A percentile compares a stretch with the other conserved stretches of the same genome.
These are phyloP conservation scores for Saccharomyces jurei DNA, from an alignment of 805 yeast species.

Conservation along the genomic window DNA sequence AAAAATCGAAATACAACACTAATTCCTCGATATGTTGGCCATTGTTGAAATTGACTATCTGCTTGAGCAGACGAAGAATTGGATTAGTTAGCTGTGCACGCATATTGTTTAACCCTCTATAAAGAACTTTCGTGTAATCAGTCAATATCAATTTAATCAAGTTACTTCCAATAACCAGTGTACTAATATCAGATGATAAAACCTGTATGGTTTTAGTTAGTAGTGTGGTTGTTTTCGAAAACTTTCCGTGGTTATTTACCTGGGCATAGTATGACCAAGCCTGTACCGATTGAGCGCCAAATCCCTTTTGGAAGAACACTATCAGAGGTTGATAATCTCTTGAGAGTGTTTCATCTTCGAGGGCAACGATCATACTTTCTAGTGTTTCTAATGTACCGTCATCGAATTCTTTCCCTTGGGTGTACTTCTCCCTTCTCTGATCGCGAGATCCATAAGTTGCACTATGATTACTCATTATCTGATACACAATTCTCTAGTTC, in stretches of 20 bases:
- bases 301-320: constrained; percentile 31
- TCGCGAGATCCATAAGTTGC: neutral
- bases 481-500: neutral
- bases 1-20: constrained; percentile 58
- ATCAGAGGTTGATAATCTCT: constrained; percentile 22
- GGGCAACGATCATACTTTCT: constrained; percentile 13
- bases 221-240: constrained; percentile 37
- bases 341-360: constrained; percentile 13
- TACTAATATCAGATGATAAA: constrained; percentile 12
- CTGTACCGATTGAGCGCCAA: constrained; percentile 33
- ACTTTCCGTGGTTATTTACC: constrained; percentile 43
- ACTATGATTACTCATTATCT: neutral
- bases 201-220: constrained; percentile 33
- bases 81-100: constrained; percentile 57
- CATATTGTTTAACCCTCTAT: constrained; percentile 53
- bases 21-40: constrained; percentile 50
- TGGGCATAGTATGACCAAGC: constrained; percentile 42
- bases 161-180: constrained; percentile 15
- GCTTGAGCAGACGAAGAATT: constrained; percentile 46
- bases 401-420: constrained; percentile 19
- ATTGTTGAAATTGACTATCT: constrained; percentile 41
- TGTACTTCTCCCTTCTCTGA: constrained; percentile 8
- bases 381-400: constrained; percentile 24
- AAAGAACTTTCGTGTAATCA: constrained; percentile 53
- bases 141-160: constrained; percentile 43